A percentile compares a stretch with the other conserved stretches of the same genome.
Evolutionary conservation across 2,329 filamentous ascomycete genomes (phyloP).

Genomic region (Karstenula rhodostoma): DNA sequence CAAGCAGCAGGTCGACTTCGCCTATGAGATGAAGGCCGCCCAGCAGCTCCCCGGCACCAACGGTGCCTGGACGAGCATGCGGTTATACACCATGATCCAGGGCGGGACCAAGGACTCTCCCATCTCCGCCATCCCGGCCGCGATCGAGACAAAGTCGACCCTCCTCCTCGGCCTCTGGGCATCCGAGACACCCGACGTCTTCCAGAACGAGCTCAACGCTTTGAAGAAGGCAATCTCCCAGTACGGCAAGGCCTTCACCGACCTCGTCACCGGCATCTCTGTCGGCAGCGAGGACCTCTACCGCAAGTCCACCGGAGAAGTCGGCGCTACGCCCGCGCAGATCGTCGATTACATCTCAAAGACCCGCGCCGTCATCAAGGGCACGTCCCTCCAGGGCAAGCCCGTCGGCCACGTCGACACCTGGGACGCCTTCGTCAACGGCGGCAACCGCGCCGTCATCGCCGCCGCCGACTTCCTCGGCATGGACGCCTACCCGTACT

Average conservation of each 20-base stretch:
- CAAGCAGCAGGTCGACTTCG: constrained; percentile 71
- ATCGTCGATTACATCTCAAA: constrained; percentile 75
- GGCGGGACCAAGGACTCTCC: constrained; percentile 64
- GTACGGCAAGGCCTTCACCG: constrained; percentile 71
- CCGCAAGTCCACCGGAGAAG: constrained; percentile 67
- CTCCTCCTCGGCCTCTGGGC: constrained; percentile 86
- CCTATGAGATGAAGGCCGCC: constrained; percentile 72
- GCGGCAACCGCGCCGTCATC: constrained; percentile 73
- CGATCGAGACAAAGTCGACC: constrained; percentile 78
- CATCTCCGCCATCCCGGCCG: constrained; percentile 65
- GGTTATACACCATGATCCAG: constrained; percentile 78
- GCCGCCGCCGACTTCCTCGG: constrained; percentile 78
- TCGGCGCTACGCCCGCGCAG: constrained; percentile 67
- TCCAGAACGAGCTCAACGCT: constrained; percentile 77
- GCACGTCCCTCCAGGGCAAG: constrained; percentile 65
- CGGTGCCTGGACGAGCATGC: constrained; percentile 69
- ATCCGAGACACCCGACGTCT: constrained; percentile 68
- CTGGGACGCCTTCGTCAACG: constrained; percentile 75
- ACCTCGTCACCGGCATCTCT: constrained; percentile 79
- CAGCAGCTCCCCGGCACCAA: constrained; percentile 68
- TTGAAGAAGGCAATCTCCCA: constrained; percentile 71
- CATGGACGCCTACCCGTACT: constrained; percentile 88
- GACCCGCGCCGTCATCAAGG: constrained; percentile 69
- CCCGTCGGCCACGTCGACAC: constrained; percentile 87
- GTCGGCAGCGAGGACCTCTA: constrained; percentile 80